Evolutionary conservation across 1,139 yeast genomes (phyloP), one percentile per base, ranked within the genome.

Genomic region (Debaryomyces psychrophilus): DNA sequence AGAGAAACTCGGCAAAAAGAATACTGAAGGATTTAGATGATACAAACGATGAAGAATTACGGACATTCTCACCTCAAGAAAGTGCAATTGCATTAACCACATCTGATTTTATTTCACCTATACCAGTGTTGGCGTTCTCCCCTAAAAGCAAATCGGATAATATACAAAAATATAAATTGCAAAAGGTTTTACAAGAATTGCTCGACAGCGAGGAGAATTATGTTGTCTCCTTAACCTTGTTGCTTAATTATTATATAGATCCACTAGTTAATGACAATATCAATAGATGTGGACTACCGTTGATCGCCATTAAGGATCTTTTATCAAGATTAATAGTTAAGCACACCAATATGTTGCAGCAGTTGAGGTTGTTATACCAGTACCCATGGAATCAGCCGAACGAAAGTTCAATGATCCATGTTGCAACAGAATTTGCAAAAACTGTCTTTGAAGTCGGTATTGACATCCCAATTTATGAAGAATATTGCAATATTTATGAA

Each of bases 121-220:
- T 44, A 11, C 68, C 69, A 0, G 25, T 26, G 4, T 37, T 49
- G 3, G 37, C 58, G 4, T 64, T 55, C 35, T 57, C 64, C 1
- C 61, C 62, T 4, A 33, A 26, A 9, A 48, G 50, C 23, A 45
- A 47, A 29, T 34, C 41, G 1, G 18, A 35, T 8, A 29, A 39
- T 9, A 31, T 46, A 12, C 36, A 47, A 17, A 54, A 59, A 0
- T 65, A 58, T 43, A 63, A 64, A 27, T 52, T 79, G 41, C 61
- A 58, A 29, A 68, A 65, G 36, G 62, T 72, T 8, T 59, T 80
- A 12, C 74, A 76, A 46, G 87, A 82, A 55, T 56, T 81, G 2
- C 45, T 73, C 0, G 69, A 67, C 8, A 79, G 80, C 14, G 86
- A 82, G 56, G 67, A 66, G 23, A 63, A 61, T 1, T 81, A 79